Conservation (phyloP, 306 rosid genomes). For the Carpinus fangiana region DNA sequence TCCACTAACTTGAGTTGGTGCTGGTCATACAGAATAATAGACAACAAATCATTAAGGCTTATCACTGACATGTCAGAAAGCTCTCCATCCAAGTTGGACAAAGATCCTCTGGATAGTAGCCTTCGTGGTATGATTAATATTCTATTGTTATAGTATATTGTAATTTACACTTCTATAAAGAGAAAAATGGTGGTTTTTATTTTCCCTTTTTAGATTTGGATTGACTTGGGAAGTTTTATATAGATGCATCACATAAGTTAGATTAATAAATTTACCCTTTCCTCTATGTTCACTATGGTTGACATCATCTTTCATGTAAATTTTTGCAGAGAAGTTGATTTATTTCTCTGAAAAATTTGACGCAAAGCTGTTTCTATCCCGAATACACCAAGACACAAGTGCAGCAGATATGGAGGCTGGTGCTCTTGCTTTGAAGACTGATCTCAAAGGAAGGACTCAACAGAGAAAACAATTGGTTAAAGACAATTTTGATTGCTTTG, state of each 20-base stretch:
- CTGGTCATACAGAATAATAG: constrained; percentile 71
- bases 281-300: constrained; percentile 20
- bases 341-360: constrained; percentile 91
- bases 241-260: constrained; percentile 7
- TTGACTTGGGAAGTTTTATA: constrained; percentile 15
- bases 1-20: constrained; percentile 33
- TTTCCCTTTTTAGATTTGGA: constrained; percentile 15
- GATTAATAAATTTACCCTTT: neutral
- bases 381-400: constrained; percentile 76
- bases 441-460: constrained; percentile 84
- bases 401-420: constrained; percentile 92
- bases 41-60: constrained; percentile 80
- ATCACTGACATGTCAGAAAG: constrained; percentile 68
- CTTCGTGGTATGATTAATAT: constrained; percentile 65
- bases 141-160: neutral
- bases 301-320: constrained; percentile 35
- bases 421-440: constrained; percentile 81
- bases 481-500: constrained; percentile 98
- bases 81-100: constrained; percentile 61
- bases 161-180: neutral
- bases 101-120: constrained; percentile 49
- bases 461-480: constrained; percentile 94
- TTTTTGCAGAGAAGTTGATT: constrained; percentile 80
- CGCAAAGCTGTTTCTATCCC: constrained; percentile 82
- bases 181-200: neutral